Conservation (phyloP, 805 yeast species). For the Vanderwaltozyma yarrowii region DNA sequence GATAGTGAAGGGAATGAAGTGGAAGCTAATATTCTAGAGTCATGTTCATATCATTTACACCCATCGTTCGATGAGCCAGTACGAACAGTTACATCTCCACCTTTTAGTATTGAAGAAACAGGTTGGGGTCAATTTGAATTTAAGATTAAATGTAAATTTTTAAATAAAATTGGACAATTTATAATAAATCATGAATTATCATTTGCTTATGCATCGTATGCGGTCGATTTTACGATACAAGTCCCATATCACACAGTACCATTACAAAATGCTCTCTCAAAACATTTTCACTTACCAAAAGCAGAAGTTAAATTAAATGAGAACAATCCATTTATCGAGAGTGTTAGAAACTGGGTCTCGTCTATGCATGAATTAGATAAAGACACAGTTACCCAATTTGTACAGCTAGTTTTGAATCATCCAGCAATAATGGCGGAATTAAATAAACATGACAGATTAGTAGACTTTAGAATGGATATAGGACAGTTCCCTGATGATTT, state of each 20-base stretch:
- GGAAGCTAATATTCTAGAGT: constrained; percentile 74
- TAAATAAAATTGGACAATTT: constrained; percentile 75
- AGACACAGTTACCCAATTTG: constrained; percentile 18
- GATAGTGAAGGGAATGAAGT: constrained; percentile 69
- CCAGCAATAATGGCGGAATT: constrained; percentile 18
- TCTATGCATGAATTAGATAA: constrained; percentile 14
- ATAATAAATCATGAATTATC: constrained; percentile 76
- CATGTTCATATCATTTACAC: constrained; percentile 81
- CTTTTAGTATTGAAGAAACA: constrained; percentile 74
- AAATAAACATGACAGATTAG: constrained; percentile 11
- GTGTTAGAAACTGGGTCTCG: constrained; percentile 3
- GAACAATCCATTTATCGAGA: constrained; percentile 12
- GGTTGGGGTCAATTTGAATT: constrained; percentile 98
- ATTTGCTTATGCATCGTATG: constrained; percentile 64
- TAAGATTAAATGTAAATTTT: constrained; percentile 58
- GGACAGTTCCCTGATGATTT: constrained; percentile 22
- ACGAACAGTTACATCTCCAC: constrained; percentile 61
- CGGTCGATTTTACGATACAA: constrained; percentile 59
- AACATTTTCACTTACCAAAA: constrained; percentile 66
- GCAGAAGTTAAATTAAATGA: constrained; percentile 29
- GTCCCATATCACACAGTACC: constrained; percentile 65
- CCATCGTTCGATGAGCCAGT: constrained; percentile 85
- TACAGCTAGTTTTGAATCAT: constrained; percentile 16
- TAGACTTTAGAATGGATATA: constrained; percentile 15
- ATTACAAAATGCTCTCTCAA: constrained; percentile 54